phyloP scores from a whole-genome alignment of 345 rosid genomes.

The Camelina neglecta region DNA sequence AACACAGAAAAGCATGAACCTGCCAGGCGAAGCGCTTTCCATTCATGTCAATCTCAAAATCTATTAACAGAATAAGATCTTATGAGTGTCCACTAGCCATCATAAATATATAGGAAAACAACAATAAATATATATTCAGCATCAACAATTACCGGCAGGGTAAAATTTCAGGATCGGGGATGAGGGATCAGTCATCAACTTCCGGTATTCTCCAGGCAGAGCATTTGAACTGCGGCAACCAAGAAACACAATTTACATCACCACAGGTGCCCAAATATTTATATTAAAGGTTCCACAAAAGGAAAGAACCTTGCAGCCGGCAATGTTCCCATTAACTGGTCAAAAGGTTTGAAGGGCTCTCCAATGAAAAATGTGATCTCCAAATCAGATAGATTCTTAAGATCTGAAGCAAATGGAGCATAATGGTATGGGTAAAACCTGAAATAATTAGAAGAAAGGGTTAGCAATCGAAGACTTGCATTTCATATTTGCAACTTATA shows the following conservation, averaged over 20 bases:
- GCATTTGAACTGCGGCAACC: conserved; percentile 74
- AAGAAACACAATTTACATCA: conserved; percentile 37
- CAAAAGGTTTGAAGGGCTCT: conserved; percentile 97
- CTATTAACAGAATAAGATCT: conserved; percentile 52
- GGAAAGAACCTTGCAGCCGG: conserved; percentile 85
- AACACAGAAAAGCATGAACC: conserved; percentile 52
- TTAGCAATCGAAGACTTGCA: conserved; percentile 8
- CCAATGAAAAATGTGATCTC: conserved; percentile 90
- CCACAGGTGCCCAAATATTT: conserved; percentile 6
- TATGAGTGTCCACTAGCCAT: conserved; percentile 21
- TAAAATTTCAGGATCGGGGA: conserved; percentile 78
- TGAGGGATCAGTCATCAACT: conserved; percentile 83
- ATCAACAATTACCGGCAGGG: conserved; percentile 66
- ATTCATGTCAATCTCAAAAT: conserved; percentile 97
- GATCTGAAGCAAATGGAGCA: conserved; percentile 99
- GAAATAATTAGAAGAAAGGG: conserved; percentile 42
- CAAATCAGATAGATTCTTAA: conserved; percentile 71
- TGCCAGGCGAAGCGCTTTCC: conserved; percentile 99
- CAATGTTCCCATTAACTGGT: conserved; percentile 97
- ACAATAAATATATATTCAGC: background rate
- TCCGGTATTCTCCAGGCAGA: conserved; percentile 76
- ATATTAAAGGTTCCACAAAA: conserved; percentile 10
- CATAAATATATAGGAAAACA: conserved; percentile 2
- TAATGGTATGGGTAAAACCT: conserved; percentile 99
- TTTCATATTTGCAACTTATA: conserved; percentile 19